Evolutionary conservation across 2,329 filamentous ascomycete genomes (phyloP).

Genomic region (Aspergillus cejpii): DNA sequence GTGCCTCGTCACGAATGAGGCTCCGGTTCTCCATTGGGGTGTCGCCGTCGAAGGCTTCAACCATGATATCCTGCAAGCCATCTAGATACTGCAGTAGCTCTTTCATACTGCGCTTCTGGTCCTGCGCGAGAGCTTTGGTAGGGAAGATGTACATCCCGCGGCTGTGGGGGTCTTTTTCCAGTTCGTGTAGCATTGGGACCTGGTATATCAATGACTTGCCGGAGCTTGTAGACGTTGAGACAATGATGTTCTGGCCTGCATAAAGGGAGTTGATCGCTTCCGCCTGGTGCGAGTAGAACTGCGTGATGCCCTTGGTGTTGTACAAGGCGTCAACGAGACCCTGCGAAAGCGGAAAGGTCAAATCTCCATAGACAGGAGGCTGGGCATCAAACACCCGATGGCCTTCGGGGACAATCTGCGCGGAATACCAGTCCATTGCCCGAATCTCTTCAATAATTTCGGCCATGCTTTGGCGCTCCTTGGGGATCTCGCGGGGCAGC

Average conservation of each 20-base stretch:
- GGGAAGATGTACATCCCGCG: slow-evolving; percentile 97
- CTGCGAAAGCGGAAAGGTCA: slow-evolving; percentile 82
- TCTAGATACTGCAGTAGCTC: slow-evolving; percentile 78
- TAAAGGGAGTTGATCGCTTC: slow-evolving; percentile 87
- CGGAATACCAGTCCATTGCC: slow-evolving; percentile 76
- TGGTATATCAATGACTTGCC: slow-evolving; percentile 99
- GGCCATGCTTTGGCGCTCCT: slow-evolving; percentile 68
- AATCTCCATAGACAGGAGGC: slow-evolving; percentile 69
- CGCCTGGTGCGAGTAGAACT: slow-evolving; percentile 85
- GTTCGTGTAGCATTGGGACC: slow-evolving; percentile 76
- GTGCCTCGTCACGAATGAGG: slow-evolving; percentile 74
- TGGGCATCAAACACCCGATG: slow-evolving; percentile 87
- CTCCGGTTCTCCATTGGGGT: slow-evolving; percentile 76
- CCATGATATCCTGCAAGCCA: slow-evolving; percentile 64
- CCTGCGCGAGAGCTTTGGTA: slow-evolving; percentile 91
- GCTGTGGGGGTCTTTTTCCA: slow-evolving; percentile 69
- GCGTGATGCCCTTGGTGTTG: slow-evolving; percentile 78
- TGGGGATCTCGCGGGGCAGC: slow-evolving; percentile 67
- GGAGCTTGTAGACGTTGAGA: slow-evolving; percentile 91
- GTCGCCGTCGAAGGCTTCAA: slow-evolving; percentile 95
- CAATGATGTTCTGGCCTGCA: slow-evolving; percentile 77
- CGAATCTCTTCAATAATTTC: slow-evolving; percentile 84
- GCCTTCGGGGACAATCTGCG: slow-evolving; percentile 87
- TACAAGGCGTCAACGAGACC: slow-evolving; percentile 92
- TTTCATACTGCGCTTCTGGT: slow-evolving; percentile 81